These are phyloP conservation scores for Rhodomyrtus psidioides DNA, from an alignment of 441 rosid species.

Conservation along the genomic window DNA sequence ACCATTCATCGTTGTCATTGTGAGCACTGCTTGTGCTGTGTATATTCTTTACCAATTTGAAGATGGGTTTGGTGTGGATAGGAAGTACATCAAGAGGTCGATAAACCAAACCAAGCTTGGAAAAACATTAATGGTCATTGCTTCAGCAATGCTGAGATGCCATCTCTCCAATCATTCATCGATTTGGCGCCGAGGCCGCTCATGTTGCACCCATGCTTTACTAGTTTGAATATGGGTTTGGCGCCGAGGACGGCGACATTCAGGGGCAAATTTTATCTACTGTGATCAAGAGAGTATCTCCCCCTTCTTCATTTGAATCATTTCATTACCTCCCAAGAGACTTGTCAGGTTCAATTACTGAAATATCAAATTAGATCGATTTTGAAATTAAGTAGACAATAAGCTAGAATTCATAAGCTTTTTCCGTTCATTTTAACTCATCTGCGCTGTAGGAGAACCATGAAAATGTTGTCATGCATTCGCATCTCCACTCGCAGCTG, in stretches of 20 bases:
- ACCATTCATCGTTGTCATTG: conserved; percentile 8
- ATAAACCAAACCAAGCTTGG: conserved; percentile 9
- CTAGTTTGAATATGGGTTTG: conserved; percentile 39
- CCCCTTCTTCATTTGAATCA: no score
- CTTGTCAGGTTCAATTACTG: no score
- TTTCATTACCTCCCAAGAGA: no score
- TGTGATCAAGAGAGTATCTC: conserved; percentile 11
- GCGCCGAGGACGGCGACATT: conserved; percentile 22
- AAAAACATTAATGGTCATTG: background rate
- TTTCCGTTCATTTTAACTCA: no score
- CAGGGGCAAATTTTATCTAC: conserved; percentile 18
- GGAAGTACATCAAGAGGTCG: conserved; percentile 4
- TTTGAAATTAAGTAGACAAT: no score
- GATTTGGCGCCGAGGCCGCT: conserved; percentile 28
- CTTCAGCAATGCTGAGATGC: background rate
- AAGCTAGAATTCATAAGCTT: no score
- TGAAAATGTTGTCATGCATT: no score
- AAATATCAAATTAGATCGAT: no score
- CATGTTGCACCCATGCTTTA: conserved; percentile 33
- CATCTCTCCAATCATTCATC: conserved; percentile 6
- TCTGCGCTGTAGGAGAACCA: no score
- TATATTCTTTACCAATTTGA: background rate
- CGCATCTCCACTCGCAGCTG: no score
- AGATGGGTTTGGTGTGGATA: background rate
- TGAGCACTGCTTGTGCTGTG: conserved; percentile 27